phyloP scores from a whole-genome alignment of 768 basidiomycete genomes.

The Neoboletus magnificus region DNA sequence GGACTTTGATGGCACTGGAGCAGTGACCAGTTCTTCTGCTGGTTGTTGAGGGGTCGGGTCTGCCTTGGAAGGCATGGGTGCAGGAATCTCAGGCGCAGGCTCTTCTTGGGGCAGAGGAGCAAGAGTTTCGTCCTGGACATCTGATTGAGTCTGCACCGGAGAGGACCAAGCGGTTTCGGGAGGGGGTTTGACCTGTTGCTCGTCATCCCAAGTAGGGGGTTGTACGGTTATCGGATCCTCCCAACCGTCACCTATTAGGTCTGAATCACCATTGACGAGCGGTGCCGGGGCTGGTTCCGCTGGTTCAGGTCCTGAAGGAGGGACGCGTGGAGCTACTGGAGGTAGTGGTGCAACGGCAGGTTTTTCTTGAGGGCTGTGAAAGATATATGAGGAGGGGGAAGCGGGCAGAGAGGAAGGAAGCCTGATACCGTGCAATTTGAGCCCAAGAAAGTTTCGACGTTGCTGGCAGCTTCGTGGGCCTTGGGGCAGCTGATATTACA shows the following conservation, averaged over 20 bases:
- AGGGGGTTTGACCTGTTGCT: constrained; percentile 42
- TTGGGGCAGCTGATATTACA: constrained; percentile 16
- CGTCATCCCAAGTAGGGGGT: constrained; percentile 70
- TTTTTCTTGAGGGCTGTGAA: constrained; percentile 62
- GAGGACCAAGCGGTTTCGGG: constrained; percentile 32
- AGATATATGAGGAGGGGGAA: constrained; percentile 1
- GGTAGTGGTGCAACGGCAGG: constrained; percentile 42
- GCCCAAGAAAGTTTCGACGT: constrained; percentile 84
- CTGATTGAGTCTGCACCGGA: constrained; percentile 29
- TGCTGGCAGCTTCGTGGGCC: constrained; percentile 56
- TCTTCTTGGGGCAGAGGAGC: constrained; percentile 32
- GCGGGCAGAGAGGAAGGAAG: not conserved
- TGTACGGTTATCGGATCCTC: constrained; percentile 74
- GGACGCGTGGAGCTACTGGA: constrained; percentile 16
- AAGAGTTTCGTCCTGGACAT: constrained; percentile 18
- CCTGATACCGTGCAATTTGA: constrained; percentile 61
- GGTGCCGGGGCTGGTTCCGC: constrained; percentile 27
- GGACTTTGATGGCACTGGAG: constrained; percentile 36
- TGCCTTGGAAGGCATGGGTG: constrained; percentile 20
- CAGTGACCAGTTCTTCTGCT: constrained; percentile 27
- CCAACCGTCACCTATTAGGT: constrained; percentile 45
- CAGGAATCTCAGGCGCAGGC: constrained; percentile 20
- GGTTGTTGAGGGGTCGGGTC: constrained; percentile 12
- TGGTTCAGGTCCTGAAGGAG: constrained; percentile 23
- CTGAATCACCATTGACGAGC: constrained; percentile 32